These are phyloP conservation scores for Magnusiomyces suaveolens DNA, from an alignment of 1,139 yeast genomes.

Conservation along the genomic window DNA sequence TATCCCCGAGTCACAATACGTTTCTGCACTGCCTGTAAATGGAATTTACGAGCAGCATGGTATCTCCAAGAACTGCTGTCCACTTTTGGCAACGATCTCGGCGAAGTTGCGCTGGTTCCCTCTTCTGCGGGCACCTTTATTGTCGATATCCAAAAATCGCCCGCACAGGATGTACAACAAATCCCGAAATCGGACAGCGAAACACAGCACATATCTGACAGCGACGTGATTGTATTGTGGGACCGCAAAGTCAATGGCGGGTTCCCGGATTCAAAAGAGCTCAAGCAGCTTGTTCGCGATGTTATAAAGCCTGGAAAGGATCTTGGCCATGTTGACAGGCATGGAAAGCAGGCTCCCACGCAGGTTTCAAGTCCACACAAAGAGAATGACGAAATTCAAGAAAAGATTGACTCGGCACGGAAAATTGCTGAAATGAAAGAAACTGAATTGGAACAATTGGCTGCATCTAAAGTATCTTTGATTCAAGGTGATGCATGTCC, in stretches of 20 bases:
- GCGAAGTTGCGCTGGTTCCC: slow-evolving; percentile 48
- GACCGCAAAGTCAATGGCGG: slow-evolving; percentile 47
- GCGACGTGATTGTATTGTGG: slow-evolving; percentile 36
- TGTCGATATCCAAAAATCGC: slow-evolving; percentile 34
- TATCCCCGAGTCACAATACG: slow-evolving; percentile 43
- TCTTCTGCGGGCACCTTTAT: slow-evolving; percentile 45
- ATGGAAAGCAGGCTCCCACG: slow-evolving; percentile 2
- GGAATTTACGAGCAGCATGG: slow-evolving; percentile 64
- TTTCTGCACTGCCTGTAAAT: slow-evolving; percentile 54
- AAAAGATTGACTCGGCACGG: too few relatives aligned
- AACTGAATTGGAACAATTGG: neutral
- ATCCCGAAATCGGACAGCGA: too few relatives aligned
- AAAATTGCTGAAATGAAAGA: neutral
- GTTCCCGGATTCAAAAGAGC: slow-evolving; percentile 52
- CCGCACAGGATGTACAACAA: too few relatives aligned
- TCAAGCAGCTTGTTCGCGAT: slow-evolving; percentile 47
- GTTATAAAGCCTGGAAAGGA: slow-evolving; percentile 37
- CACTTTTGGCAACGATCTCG: slow-evolving; percentile 45
- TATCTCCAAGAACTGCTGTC: slow-evolving; percentile 52
- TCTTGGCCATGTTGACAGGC: slow-evolving; percentile 41
- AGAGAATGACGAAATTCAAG: neutral
- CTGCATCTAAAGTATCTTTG: too few relatives aligned
- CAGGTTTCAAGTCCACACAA: neutral
- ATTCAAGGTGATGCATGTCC: slow-evolving; percentile 8
- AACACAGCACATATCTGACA: too few relatives aligned